Evolutionary conservation across 2,329 filamentous ascomycete genomes (phyloP).

Genomic region (Alternaria burnsii): DNA sequence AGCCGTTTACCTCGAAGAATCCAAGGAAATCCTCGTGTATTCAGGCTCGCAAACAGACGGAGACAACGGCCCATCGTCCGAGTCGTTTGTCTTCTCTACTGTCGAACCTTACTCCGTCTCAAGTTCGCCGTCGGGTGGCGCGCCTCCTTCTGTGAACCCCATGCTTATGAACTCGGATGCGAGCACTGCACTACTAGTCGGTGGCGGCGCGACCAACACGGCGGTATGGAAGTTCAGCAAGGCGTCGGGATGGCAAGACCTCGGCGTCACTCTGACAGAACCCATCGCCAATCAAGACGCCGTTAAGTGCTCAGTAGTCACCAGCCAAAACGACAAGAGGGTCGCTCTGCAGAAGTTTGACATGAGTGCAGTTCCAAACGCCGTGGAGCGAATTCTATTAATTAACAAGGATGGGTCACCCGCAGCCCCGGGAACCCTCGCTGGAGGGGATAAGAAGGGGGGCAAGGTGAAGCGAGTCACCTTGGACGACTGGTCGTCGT

Average conservation of each 20-base stretch:
- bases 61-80: conserved; percentile 65
- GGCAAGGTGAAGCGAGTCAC: conserved; percentile 63
- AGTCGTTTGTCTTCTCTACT: conserved; percentile 78
- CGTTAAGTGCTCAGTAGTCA: conserved; percentile 71
- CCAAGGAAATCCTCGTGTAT: conserved; percentile 80
- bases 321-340: conserved; percentile 73
- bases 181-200: conserved; percentile 75
- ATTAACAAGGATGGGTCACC: conserved; percentile 65
- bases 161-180: conserved; percentile 78
- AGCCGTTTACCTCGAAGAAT: conserved; percentile 75
- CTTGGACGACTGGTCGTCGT: conserved; percentile 74
- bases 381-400: conserved; percentile 74
- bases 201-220: conserved; percentile 72
- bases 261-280: conserved; percentile 69
- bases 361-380: conserved; percentile 75
- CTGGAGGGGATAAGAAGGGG: conserved; percentile 44
- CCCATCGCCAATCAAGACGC: conserved; percentile 67
- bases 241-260: conserved; percentile 70
- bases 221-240: conserved; percentile 77
- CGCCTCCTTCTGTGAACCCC: conserved; percentile 72
- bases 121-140: conserved; percentile 57
- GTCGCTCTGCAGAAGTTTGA: conserved; percentile 83
- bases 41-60: conserved; percentile 74
- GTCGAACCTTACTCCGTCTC: conserved; percentile 69
- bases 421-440: conserved; percentile 58